A percentile compares a stretch with the other conserved stretches of the same genome.
Conservation (phyloP, 2,329 filamentous ascomycete species). For the Fusarium metavorans region DNA sequence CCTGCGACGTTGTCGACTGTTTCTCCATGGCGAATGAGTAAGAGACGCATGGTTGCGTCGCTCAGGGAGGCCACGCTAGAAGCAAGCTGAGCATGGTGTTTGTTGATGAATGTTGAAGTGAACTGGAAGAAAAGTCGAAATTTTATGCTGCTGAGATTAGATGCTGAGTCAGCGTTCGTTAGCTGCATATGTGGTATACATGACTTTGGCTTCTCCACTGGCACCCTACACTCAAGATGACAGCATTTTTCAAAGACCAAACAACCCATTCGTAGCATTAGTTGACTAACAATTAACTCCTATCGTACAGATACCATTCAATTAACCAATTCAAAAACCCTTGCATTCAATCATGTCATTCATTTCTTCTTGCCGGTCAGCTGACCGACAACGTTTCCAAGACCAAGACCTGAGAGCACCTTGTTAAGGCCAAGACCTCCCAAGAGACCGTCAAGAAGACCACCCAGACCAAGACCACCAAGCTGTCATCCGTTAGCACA, state of each 20-base stretch:
- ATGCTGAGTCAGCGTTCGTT: conserved; percentile 22
- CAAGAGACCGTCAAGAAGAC: conserved; percentile 82
- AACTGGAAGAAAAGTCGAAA: conserved; percentile 28
- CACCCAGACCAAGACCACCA: conserved; percentile 84
- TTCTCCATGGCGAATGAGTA: conserved; percentile 89
- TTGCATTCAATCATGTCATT: conserved; percentile 9
- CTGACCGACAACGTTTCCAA: conserved; percentile 60
- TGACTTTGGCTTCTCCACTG: neutral
- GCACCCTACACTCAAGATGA: neutral
- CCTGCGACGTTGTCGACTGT: conserved; percentile 89
- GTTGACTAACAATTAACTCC: conserved; percentile 16
- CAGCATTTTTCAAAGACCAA: neutral
- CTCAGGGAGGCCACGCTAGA: conserved; percentile 33
- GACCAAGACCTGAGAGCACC: conserved; percentile 78
- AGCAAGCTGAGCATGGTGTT: conserved; percentile 38
- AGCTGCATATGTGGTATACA: conserved; percentile 9
- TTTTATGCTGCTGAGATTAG: conserved; percentile 27
- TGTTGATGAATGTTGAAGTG: conserved; percentile 7
- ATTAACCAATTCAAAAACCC: conserved; percentile 5
- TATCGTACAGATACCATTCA: conserved; percentile 21
- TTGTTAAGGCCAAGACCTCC: conserved; percentile 82
- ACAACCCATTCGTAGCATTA: conserved; percentile 19
- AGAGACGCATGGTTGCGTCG: conserved; percentile 60
- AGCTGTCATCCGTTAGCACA: conserved; percentile 56
- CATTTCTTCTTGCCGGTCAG: conserved; percentile 54